These are phyloP conservation scores for Picochlorum sp. DNA, from an alignment of 139 green algal genomes.

Conservation along the genomic window DNA sequence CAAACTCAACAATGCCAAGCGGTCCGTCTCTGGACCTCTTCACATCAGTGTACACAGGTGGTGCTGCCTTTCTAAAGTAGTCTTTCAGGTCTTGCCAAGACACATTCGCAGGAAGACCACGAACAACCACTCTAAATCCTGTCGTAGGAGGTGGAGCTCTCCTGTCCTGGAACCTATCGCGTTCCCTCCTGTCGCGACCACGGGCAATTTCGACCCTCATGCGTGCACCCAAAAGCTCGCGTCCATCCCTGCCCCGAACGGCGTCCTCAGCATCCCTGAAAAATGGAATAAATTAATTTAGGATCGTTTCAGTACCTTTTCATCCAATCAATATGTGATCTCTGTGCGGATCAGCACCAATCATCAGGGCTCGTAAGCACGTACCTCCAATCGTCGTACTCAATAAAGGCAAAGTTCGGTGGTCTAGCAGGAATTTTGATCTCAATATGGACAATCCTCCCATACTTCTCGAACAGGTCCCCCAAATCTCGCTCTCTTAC, in stretches of 20 bases:
- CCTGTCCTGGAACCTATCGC: conserved; percentile 6
- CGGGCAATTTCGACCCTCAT: conserved; percentile 62
- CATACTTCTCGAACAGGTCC: conserved; percentile 85
- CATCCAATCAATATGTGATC: too few species aligned
- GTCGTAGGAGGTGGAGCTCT: conserved; percentile 21
- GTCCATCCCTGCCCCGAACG: conserved; percentile 72
- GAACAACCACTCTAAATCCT: conserved; percentile 63
- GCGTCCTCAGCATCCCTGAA: conserved; percentile 78
- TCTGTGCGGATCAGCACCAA: neutral
- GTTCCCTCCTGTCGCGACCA: conserved; percentile 1
- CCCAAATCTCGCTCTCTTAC: conserved; percentile 77
- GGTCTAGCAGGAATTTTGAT: conserved; percentile 74
- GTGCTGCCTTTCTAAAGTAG: conserved; percentile 51
- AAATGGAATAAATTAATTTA: neutral
- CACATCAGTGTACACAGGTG: conserved; percentile 65
- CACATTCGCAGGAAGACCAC: conserved; percentile 65
- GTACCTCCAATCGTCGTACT: conserved; percentile 65
- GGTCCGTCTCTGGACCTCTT: conserved; percentile 36
- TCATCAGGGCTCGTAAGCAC: neutral
- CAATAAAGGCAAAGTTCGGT: conserved; percentile 80
- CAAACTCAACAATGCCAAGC: conserved; percentile 59
- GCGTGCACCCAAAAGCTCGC: conserved; percentile 74
- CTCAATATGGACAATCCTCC: conserved; percentile 69
- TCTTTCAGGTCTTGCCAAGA: conserved; percentile 96
- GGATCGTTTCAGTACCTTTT: neutral